Evolutionary conservation across 345 rosid genomes (phyloP), one percentile per base, ranked within the genome.

Genomic region (Hypericum androsaemum): DNA sequence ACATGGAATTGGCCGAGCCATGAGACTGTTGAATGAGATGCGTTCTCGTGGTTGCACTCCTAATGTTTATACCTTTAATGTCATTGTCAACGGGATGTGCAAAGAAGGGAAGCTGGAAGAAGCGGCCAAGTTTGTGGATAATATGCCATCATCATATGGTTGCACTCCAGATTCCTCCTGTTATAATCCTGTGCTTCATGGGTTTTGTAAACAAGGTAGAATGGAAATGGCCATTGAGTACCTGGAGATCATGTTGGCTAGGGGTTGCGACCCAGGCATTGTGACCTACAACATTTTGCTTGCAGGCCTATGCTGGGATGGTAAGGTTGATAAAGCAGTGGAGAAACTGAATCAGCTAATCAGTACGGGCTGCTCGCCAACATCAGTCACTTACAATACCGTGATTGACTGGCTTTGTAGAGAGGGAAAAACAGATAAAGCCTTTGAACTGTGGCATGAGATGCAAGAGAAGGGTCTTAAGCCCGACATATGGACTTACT

Each of bases 21-120:
- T 86, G 98, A 79, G 82, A 85, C 87, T 90, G 59, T 41, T 87
- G 5, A 92, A 90, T 60, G 98, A 82, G 57, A 90, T 90, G 98
- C 70, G 82, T 68, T 74, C 45, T 11, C 73, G 72, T 59, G 95
- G 89, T 53, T 84, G 94, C 76, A 77, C 70, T 8, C 98, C 96
- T 0, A 90, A 90, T 54, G 82, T 82, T 56, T 86, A 82, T 55
- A 84, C 96, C 9, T 90, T 74, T 36, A 90, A 84, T 47, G 94
- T 90, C 64, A 81, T 90, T 10, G 78, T 90, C 48, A 90, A 86
- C 45, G 96, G 88, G 44, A 84, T 86, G 37, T 86, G 96, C 62
- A 86, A 79, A 61, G 94, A 86, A 50, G 95, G 89, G 43, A 80
- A 85, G 57, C 50, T 84, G 55, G 88, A 86, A 49, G 96, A 90